Conservation (phyloP, 176 grass and related monocot genomes). For the Oryza nivara region DNA sequence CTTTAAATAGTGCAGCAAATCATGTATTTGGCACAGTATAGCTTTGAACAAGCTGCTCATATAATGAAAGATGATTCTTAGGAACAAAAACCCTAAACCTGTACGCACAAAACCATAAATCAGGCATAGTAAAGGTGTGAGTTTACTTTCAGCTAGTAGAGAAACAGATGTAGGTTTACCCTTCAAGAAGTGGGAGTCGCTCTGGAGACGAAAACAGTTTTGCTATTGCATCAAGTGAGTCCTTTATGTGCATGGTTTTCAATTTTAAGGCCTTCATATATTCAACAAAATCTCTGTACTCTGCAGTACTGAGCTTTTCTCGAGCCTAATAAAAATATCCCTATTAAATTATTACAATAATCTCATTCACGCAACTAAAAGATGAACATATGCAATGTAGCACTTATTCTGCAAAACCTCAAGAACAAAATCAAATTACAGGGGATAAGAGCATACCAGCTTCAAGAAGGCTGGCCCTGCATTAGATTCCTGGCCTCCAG, state of each 20-base stretch:
- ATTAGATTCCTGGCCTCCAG: slow-evolving; percentile 49
- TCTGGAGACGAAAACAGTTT: slow-evolving; percentile 80
- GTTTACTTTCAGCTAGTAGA: neutral
- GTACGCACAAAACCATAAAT: slow-evolving; percentile 39
- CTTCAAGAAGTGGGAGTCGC: slow-evolving; percentile 71
- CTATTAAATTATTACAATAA: slow-evolving; percentile 24
- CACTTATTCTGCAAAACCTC: slow-evolving; percentile 27
- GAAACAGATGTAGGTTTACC: slow-evolving; percentile 56
- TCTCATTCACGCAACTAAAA: slow-evolving; percentile 18
- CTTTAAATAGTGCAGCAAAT: slow-evolving; percentile 36
- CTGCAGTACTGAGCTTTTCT: slow-evolving; percentile 69
- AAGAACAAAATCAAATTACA: slow-evolving; percentile 29
- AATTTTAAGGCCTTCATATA: slow-evolving; percentile 88
- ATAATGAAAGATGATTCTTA: slow-evolving; percentile 69
- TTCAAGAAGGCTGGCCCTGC: slow-evolving; percentile 71
- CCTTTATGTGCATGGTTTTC: slow-evolving; percentile 67
- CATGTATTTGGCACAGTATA: slow-evolving; percentile 52
- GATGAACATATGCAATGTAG: slow-evolving; percentile 15
- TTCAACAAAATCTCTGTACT: slow-evolving; percentile 90
- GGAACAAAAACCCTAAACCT: slow-evolving; percentile 97
- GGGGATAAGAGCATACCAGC: slow-evolving; percentile 53
- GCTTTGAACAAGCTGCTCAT: slow-evolving; percentile 71
- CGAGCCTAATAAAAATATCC: slow-evolving; percentile 56
- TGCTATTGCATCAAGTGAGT: slow-evolving; percentile 75
- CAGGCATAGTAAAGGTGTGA: slow-evolving; percentile 42